Percentiles rank a stretch among this genome's conserved stretches.
phyloP scores from a whole-genome alignment of 306 rosid species.

The Dalbergia cultrata region DNA sequence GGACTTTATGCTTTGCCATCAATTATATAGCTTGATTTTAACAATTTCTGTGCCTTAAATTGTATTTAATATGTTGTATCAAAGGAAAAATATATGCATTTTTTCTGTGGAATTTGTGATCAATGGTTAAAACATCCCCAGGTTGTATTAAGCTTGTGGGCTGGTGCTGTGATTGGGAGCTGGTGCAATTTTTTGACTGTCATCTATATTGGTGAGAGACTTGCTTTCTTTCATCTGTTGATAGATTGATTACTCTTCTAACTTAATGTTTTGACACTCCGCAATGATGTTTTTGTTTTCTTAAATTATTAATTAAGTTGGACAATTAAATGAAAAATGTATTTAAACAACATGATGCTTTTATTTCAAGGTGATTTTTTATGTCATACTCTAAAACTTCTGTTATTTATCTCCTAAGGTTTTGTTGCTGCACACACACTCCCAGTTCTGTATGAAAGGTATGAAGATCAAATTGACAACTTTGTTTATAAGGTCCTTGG shows the following conservation, averaged over 20 bases:
- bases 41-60: slow-evolving; percentile 23
- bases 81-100: neutral
- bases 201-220: slow-evolving; percentile 78
- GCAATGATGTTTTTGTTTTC: neutral
- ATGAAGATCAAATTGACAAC: slow-evolving; percentile 80
- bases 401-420: slow-evolving; percentile 55
- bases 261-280: neutral
- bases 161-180: slow-evolving; percentile 84
- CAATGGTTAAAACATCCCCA: slow-evolving; percentile 47
- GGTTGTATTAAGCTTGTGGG: slow-evolving; percentile 74
- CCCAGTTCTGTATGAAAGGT: slow-evolving; percentile 88
- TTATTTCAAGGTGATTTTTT: neutral
- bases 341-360: neutral
- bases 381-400: slow-evolving; percentile 12
- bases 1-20: slow-evolving; percentile 25
- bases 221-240: slow-evolving; percentile 32
- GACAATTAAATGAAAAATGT: neutral
- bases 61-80: neutral
- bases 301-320: neutral
- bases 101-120: slow-evolving; percentile 38
- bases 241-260: neutral
- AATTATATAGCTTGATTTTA: slow-evolving; percentile 1
- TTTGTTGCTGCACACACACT: slow-evolving; percentile 89
- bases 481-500: slow-evolving; percentile 64
- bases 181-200: slow-evolving; percentile 95